Base-by-base conservation (phyloP, 106 monocot species). In the Apostasia ramifera region DNA sequence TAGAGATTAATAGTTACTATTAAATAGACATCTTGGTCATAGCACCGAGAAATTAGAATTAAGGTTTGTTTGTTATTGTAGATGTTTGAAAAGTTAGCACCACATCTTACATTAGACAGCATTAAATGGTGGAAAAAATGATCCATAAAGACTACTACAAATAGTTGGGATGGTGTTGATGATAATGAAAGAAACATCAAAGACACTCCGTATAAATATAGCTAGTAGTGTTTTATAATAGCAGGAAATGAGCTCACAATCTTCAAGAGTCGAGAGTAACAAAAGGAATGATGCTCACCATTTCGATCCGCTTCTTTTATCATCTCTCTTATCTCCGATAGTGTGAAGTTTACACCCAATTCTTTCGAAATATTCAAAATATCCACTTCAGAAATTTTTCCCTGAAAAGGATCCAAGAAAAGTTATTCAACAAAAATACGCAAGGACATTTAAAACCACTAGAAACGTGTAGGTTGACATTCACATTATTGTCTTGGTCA, bases 401-500 rank as follows among this genome's bases (percentile, higher is more conserved):
- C 91, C 95, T 97, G 66, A 14, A 71, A 73, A 11, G 63, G 37
- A 37, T 12, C 44, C 7, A 11, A 58, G 51, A 75, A 76, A 39
- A 44, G 13, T 47, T 47, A 52, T 8, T 41, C 38, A 61, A 37
- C 15, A 8, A 9, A 59, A 66, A 70, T 41, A 66, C n/a, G 47
- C 15, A 71, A 4, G 15, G 40, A 53, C 15, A 59, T 1, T 3
- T 14, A 43, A 57, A 72, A 40, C 10, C 3, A 59, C 26, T 43
- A n/a, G 53, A 51, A 53, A 14, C 0, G 3, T 41, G 7, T 62
- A 59, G 56, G 8, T 63, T 73, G n/a, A 74, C 51, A 1, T 67
- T 79, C 73, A 95, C 95, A 78, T 95, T 91, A 41, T 84, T 86
- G 74, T 95, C 95, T 4, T 89, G 80, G 62, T 95, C 95, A 58